phyloP scores from a whole-genome alignment of 345 rosid genomes.

The Populus euphratica region DNA sequence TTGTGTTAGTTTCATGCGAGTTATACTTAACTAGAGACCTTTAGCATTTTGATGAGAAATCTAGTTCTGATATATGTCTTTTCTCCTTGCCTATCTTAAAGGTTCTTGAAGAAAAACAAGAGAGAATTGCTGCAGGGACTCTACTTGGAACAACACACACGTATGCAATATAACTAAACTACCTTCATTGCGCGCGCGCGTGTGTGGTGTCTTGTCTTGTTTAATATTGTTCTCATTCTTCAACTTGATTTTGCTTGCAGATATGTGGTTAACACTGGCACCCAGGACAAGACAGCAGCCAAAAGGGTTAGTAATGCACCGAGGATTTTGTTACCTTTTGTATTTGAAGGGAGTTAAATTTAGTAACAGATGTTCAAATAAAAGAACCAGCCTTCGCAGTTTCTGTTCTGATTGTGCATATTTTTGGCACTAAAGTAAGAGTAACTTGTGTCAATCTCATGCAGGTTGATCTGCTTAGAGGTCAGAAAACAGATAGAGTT shows the following conservation, averaged over 20 bases:
- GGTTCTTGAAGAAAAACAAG: conserved; percentile 91
- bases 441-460: background rate
- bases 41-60: background rate
- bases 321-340: background rate
- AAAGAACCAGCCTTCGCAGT: background rate
- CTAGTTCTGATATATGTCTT: background rate
- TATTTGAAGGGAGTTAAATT: background rate
- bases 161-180: conserved; percentile 25
- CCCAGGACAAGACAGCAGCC: conserved; percentile 76
- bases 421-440: background rate
- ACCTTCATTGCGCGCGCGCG: no score
- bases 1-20: background rate
- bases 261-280: conserved; percentile 63
- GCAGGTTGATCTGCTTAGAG: conserved; percentile 94
- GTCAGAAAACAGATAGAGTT: conserved; percentile 87
- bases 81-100: conserved; percentile 13
- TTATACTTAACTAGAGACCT: background rate
- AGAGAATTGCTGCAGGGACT: conserved; percentile 78
- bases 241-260: conserved; percentile 29
- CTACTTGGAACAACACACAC: conserved; percentile 91
- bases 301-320: conserved; percentile 68
- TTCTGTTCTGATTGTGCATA: background rate
- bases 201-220: background rate
- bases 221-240: background rate
- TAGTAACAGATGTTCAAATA: background rate